Evolutionary conservation across 1,139 yeast species (phyloP).

Genomic region (Barnettozyma hawaiiensis): DNA sequence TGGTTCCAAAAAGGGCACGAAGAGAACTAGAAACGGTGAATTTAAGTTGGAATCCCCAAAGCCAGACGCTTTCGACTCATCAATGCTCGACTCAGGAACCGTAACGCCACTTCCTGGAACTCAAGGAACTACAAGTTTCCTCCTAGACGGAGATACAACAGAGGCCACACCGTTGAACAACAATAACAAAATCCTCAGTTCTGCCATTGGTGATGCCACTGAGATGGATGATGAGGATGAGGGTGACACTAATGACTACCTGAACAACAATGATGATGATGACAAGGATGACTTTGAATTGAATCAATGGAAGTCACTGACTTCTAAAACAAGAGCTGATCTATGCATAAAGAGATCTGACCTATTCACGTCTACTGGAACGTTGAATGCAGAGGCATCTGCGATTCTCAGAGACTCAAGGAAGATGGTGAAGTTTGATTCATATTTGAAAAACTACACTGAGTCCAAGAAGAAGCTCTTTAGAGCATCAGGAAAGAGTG

Average conservation of each 20-base stretch:
- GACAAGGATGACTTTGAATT: constrained; percentile 63
- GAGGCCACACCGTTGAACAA: constrained; percentile 2
- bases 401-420: constrained; percentile 59
- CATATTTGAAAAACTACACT: constrained; percentile 24
- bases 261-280: constrained; percentile 36
- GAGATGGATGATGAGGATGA: constrained; percentile 30
- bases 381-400: constrained; percentile 57
- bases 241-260: constrained; percentile 27
- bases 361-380: constrained; percentile 48
- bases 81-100: constrained; percentile 2
- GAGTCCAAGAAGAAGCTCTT: constrained; percentile 25
- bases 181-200: neutral
- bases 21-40: constrained; percentile 30
- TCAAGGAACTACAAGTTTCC: neutral
- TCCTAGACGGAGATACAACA: neutral
- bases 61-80: neutral
- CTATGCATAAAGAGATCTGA: constrained; percentile 66
- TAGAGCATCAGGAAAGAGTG: constrained; percentile 23
- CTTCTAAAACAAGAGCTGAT: constrained; percentile 74
- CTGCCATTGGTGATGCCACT: constrained; percentile 15
- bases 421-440: constrained; percentile 44
- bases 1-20: constrained; percentile 28
- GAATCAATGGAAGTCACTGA: constrained; percentile 75
- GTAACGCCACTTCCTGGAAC: constrained; percentile 2
- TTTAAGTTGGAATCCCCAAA: constrained; percentile 28